Base-by-base conservation (phyloP, 1,284 basidiomycete genomes). In the Porogramme epimiltina region DNA sequence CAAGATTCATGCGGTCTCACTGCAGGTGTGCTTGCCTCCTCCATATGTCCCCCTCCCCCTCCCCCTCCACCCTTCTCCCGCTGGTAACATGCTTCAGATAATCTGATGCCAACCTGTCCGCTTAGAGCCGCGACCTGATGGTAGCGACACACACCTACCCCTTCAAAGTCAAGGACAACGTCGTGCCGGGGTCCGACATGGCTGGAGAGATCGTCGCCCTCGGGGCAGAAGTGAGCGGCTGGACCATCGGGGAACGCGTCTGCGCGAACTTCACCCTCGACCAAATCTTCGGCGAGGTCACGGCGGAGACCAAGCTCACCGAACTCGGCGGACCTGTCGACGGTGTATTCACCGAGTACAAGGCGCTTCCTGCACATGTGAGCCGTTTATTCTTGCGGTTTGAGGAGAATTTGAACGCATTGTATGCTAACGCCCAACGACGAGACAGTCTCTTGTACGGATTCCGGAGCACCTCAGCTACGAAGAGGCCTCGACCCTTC, bases 201-300 rank as follows among this genome's bases (percentile, higher is more conserved):
- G 83, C 85, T 13, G 85, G 85, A 8, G 80, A 84, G 60, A 71
- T 87, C 42, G 66, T 83, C 34, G 72, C 75, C 3, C 63, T 84
- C 18, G 84, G 85, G 3, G 66, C 69, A 31, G 74, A 74, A 15
- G 81, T 84, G n/a, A 74, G 64, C 18, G 50, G 46, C 13, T 52
- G 51, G 51, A 46, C 74, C 52, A 54, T 66, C 3, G 83, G 84
- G 10, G 82, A 87, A 61, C 77, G 81, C 18, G 81, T 86, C 49
- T 77, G 71, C 39, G 49, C 60, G 40, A 63, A 61, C 53, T 62
- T 65, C 47, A 26, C 53, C 4, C 24, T 45, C 16, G 62, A 59
- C 47, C 56, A 62, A 31, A 22, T 65, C 37, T 49, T 41, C 31
- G 63, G 63, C 3, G 59, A 61, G 18, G 20, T 47, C 39, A 52